These are phyloP conservation scores for Kodamaea sagamina DNA, from an alignment of 805 yeast genomes.

Conservation along the genomic window DNA sequence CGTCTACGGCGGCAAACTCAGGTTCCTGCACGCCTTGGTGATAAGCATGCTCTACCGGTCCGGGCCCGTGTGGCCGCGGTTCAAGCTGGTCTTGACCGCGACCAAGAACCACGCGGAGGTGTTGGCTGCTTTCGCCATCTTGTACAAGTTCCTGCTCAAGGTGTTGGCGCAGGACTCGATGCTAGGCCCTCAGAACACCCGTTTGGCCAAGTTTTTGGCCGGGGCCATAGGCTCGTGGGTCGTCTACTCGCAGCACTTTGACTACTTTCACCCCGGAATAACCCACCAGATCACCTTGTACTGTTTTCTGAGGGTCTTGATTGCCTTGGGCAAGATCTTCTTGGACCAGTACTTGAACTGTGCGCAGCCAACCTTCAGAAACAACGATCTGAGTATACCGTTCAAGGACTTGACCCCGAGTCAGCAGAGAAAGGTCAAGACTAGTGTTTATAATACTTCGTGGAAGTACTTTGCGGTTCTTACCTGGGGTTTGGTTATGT, in stretches of 20 bases:
- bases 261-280: constrained; percentile 48
- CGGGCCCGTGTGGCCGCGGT: constrained; percentile 50
- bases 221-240: constrained; percentile 46
- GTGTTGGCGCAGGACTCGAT: constrained; percentile 33
- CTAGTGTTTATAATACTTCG: constrained; percentile 19
- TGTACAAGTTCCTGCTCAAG: constrained; percentile 46
- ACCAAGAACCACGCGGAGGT: constrained; percentile 57
- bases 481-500: constrained; percentile 76
- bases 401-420: constrained; percentile 30
- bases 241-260: constrained; percentile 47
- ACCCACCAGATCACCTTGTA: constrained; percentile 76
- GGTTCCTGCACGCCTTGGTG: constrained; percentile 66
- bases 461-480: constrained; percentile 66
- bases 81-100: constrained; percentile 49
- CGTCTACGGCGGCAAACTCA: constrained; percentile 61
- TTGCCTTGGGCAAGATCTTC: constrained; percentile 59
- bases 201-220: constrained; percentile 36
- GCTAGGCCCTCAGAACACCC: constrained; percentile 33
- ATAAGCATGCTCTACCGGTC: constrained; percentile 57
- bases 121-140: constrained; percentile 55
- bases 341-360: constrained; percentile 41
- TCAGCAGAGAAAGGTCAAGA: constrained; percentile 38
- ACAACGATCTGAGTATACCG: constrained; percentile 20
- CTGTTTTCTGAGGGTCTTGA: constrained; percentile 65
- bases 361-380: constrained; percentile 34